These are phyloP conservation scores for Camellia oleifera DNA, from an alignment of 179 eudicot species.

Conservation along the genomic window DNA sequence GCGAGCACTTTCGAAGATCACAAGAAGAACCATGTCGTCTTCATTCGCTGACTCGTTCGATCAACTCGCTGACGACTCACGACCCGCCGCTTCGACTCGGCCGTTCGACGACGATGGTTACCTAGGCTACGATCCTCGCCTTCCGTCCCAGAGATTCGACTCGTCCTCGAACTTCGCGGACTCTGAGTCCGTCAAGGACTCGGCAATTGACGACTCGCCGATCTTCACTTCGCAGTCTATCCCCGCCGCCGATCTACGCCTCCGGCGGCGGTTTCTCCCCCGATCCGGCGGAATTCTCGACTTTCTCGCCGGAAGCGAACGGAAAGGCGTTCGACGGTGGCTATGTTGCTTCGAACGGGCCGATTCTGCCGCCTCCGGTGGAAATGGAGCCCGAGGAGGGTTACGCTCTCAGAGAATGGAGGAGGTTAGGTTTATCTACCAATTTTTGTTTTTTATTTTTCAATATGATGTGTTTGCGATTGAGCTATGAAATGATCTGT, in stretches of 20 bases:
- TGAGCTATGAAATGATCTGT: background rate
- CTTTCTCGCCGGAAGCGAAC: conserved; percentile 22
- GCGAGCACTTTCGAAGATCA: background rate
- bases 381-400: conserved; percentile 70
- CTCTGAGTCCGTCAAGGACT: conserved; percentile 28
- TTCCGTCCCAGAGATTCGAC: conserved; percentile 13
- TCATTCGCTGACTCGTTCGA: conserved; percentile 51
- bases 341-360: conserved; percentile 45
- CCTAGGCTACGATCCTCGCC: conserved; percentile 25
- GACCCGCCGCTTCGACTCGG: conserved; percentile 21
- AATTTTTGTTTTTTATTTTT: background rate
- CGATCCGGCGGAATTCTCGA: conserved; percentile 23
- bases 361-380: conserved; percentile 64
- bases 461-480: background rate
- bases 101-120: conserved; percentile 27
- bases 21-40: conserved; percentile 25
- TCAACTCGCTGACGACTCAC: conserved; percentile 30
- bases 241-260: conserved; percentile 23
- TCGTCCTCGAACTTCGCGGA: conserved; percentile 31
- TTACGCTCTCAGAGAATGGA: conserved; percentile 78
- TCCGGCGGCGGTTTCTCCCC: conserved; percentile 24
- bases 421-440: conserved; percentile 40
- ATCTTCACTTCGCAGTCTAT: conserved; percentile 18
- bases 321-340: conserved; percentile 25
- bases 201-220: conserved; percentile 30